phyloP scores from a whole-genome alignment of 2,329 filamentous ascomycete species.

The Zalaria sp. region DNA sequence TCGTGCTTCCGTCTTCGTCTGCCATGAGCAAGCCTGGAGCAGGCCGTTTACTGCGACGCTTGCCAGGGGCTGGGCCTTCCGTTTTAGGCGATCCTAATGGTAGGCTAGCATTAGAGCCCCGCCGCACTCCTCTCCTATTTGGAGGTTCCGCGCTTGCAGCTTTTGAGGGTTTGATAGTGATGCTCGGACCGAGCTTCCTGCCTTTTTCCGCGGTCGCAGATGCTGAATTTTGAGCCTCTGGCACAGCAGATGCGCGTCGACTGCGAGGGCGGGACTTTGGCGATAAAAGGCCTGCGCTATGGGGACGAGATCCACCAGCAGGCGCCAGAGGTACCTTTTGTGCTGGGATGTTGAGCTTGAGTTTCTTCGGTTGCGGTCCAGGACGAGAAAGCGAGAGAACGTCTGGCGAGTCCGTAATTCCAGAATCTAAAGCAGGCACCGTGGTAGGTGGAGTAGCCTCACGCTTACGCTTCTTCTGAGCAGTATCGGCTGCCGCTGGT shows the following conservation, averaged over 20 bases:
- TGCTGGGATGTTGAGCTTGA: conserved; percentile 15
- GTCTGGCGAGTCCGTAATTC: conserved; percentile 5
- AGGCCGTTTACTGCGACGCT: conserved; percentile 50
- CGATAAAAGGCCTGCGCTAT: conserved; percentile 5
- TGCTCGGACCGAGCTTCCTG: conserved; percentile 13
- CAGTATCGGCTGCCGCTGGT: neutral
- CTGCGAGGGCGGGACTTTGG: conserved; percentile 1
- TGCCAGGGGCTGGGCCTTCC: conserved; percentile 2
- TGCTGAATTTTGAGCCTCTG: neutral
- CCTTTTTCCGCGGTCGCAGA: conserved; percentile 9
- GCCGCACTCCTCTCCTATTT: conserved; percentile 26
- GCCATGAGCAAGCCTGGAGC: conserved; percentile 57
- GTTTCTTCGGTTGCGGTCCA: conserved; percentile 17
- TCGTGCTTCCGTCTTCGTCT: conserved; percentile 44
- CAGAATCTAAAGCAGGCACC: conserved; percentile 1
- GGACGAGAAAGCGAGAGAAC: conserved; percentile 6
- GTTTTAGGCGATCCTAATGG: conserved; percentile 8
- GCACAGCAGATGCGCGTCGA: neutral
- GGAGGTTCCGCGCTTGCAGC: conserved; percentile 35
- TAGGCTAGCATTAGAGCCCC: conserved; percentile 27
- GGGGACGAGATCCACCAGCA: conserved; percentile 18
- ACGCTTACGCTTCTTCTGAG: conserved; percentile 39
- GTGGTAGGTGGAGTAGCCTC: conserved; percentile 28
- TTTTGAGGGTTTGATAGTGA: conserved; percentile 26
- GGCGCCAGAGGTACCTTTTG: conserved; percentile 28